These are phyloP conservation scores for Cercospora brassicicola DNA, from an alignment of 2,329 filamentous ascomycete species.

Conservation along the genomic window DNA sequence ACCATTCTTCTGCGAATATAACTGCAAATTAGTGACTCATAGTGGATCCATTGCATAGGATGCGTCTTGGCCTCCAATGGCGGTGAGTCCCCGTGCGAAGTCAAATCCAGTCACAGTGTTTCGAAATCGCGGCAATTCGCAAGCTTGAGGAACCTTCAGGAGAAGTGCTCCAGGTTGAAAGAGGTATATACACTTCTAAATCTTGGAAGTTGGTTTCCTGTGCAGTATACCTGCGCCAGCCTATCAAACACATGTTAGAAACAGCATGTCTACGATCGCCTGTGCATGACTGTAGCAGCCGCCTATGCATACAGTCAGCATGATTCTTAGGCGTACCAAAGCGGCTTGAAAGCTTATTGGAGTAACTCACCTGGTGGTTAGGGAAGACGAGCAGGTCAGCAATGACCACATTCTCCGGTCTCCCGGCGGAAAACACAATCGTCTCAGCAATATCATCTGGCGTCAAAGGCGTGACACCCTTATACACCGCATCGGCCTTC, in stretches of 20 bases:
- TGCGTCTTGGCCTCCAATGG: too few species aligned
- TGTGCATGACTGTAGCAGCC: constrained; percentile 24
- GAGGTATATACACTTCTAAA: constrained; percentile 5
- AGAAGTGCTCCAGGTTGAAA: neutral
- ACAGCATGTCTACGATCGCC: constrained; percentile 5
- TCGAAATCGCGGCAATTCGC: too few species aligned
- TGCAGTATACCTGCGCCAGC: constrained; percentile 10
- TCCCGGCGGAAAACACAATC: constrained; percentile 78
- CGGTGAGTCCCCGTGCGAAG: too few species aligned
- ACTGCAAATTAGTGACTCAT: too few species aligned
- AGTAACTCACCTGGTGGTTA: constrained; percentile 74
- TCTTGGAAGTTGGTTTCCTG: constrained; percentile 6
- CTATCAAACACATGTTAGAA: constrained; percentile 3
- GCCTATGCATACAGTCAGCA: constrained; percentile 15
- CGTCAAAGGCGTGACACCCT: constrained; percentile 79
- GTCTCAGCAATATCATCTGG: constrained; percentile 90
- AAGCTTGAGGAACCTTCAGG: neutral
- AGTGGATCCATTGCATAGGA: too few species aligned
- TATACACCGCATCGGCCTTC: constrained; percentile 88
- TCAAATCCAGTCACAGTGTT: too few species aligned
- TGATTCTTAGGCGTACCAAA: constrained; percentile 34
- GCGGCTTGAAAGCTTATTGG: constrained; percentile 42
- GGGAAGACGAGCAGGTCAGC: constrained; percentile 86
- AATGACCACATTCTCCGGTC: constrained; percentile 85
- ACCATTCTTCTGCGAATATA: too few species aligned